Base-by-base conservation (phyloP, 371 early-diverging fungal species). In the Zancudomyces culisetae region DNA sequence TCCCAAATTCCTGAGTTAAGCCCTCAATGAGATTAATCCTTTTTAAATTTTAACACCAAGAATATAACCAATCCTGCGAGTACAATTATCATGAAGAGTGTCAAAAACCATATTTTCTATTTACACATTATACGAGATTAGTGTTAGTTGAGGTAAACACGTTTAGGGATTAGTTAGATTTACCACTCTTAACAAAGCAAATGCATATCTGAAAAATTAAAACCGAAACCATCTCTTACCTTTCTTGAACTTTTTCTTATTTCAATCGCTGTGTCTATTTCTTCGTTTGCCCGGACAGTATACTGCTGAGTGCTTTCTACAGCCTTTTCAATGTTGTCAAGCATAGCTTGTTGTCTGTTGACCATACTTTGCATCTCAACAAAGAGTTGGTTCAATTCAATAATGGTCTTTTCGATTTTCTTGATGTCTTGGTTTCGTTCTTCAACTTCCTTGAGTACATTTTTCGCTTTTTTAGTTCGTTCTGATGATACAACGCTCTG, bases 281-380 rank as follows among this genome's bases (percentile, higher is more conserved):
- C 63, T 45, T 57, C 52, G 24, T 60, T 60, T 2, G 56, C 70
- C 19, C 30, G 35, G 22, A 63, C 58, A 18, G 60, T 61, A 22
- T 70, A 43, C 28, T 52, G 59, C n/a, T 61, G 60, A 1, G 70
- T 59, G 10, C 62, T 60, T 43, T 68, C 65, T 3, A 69, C 64
- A 1, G 60, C 58, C 8, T 53, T 39, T 41, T 63, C 66, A 21
- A 70, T 59, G 55, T 50, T 63, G 51, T 69, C 64, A 28, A 70
- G 56, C 43, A 63, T 52, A 18, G 61, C 61, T 51, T 70, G 68
- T 60, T 70, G 70, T 55, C 57, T 56, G 57, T 76, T 67, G 49
- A 79, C 55, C 58, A 80, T 59, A 20, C 58, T 63, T 39, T 75
- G 63, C 63, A 80, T 66, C 45, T 79, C 79, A 54, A 69, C 63